Evolutionary conservation across 129 eudicot genomes (phyloP), one percentile per base, ranked within the genome.

Genomic region (Arctium minus): DNA sequence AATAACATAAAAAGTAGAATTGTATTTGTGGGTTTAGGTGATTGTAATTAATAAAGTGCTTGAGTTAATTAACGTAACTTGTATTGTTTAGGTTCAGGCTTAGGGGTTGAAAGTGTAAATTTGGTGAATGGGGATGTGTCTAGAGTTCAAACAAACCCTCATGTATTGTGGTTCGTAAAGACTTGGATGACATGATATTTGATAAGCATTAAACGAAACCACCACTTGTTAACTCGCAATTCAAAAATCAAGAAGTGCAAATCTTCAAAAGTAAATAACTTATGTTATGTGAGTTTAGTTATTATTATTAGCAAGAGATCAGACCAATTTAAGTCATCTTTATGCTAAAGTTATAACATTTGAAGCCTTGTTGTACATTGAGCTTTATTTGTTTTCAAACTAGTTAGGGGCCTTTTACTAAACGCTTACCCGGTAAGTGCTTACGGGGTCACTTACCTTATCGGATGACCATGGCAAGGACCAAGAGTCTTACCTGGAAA

Each of bases 21-120:
- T 12, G 44, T 44, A 15, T 30, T 29, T 53, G 64, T 53, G 22
- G 18, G 39, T 31, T 50, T 17, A 35, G 5, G 22, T 70, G n/a
- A 70, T 70, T 70, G 32, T 31, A 77, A 77, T 42, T 31, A 56
- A 77, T 42, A 0, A 77, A 44, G 56, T 18, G 38, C 22, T 18
- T 38, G 65, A 15, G 27, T 56, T 56, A 56, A 56, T 56, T 3
- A 56, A 56, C 12, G 67, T 50, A 50, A 50, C 62, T 50, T 50
- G 62, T 50, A 50, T 50, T 12, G 27, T 15, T 1, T 46, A 10
- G 56, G 56, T 46, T 46, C 15, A 46, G 17, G 7, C 39, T 72
- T 27, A 40, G 80, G 74, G 70, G 80, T 40, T 64, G 46, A 74
- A 74, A 8, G 15, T 65, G 69, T 74, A 74, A 82, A 82, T 64